Evolutionary conservation across 208 protist genomes (phyloP), one percentile per base, ranked within the genome.

Genomic region (Wallacemonas sp.): DNA sequence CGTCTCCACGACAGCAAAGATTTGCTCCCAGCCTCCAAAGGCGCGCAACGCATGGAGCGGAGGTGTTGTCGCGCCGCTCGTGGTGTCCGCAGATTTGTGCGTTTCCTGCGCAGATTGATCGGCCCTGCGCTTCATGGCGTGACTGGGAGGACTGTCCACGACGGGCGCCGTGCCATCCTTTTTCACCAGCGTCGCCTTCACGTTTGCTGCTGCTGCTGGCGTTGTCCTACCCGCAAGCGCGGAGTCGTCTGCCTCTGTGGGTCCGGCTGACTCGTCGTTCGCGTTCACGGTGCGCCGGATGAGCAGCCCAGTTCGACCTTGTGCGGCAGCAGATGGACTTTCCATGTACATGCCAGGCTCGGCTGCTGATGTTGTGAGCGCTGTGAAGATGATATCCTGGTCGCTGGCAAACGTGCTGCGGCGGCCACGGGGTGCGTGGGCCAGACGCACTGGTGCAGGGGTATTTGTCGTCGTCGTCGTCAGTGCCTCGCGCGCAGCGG

Each of bases 1-100:
- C 32, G 70, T 79, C 66, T 93, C 86, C 32, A 81, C 54, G 3
- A 87, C 46, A n/a, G 58, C 29, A 58, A 78, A 75, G 6, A 93
- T 44, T 48, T 76, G 65, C 36, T 89, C 83, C 70, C 76, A 83
- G 0, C 86, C 82, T 36, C 72, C 47, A 54, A 88, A 89, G 63
- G 75, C 85, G 34, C 78, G 70, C 3, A 82, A 33, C 17, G 80
- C 74, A 41, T 74, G 26, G 16, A 1, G 24, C n/a, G 47, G 19
- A 8, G 47, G 21, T 8, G 47, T 1, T 16, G 24, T 16, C 16
- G 47, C 17, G 43, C 43, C 43, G 36, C 36, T 41, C 36, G 19
- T 24, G 32, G 21, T 6, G 14, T 41, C 14, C n/a, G n/a, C n/a
- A n/a, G n/a, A 14, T 41, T 41, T 6, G 36, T 41, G 36, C 14